These are phyloP conservation scores for Boletus rex-veris DNA, from an alignment of 768 basidiomycete species.

Conservation along the genomic window DNA sequence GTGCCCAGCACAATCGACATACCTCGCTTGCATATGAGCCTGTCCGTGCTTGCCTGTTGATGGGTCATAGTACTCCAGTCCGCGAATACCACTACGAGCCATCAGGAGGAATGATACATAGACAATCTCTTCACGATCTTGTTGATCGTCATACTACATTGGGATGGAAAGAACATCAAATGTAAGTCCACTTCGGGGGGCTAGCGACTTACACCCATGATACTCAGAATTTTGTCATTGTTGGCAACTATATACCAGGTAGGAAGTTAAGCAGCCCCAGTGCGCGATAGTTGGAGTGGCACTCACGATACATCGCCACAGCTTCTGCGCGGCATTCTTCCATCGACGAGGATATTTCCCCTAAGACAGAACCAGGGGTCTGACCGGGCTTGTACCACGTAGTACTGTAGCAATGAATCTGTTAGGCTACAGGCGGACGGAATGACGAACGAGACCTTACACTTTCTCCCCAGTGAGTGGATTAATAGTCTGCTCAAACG, in stretches of 20 bases:
- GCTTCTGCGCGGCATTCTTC: slow-evolving; percentile 93
- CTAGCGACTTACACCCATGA: slow-evolving; percentile 62
- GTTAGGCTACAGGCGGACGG: background rate
- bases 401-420: slow-evolving; percentile 38
- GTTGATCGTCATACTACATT: slow-evolving; percentile 57
- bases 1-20: slow-evolving; percentile 15
- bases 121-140: slow-evolving; percentile 75
- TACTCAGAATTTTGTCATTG: slow-evolving; percentile 71
- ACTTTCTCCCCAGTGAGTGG: slow-evolving; percentile 76
- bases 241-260: slow-evolving; percentile 51
- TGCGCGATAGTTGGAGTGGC: background rate
- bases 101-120: slow-evolving; percentile 80
- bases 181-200: background rate
- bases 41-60: slow-evolving; percentile 79
- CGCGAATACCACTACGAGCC: slow-evolving; percentile 80
- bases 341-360: slow-evolving; percentile 86
- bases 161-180: background rate
- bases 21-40: slow-evolving; percentile 90
- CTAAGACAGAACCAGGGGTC: slow-evolving; percentile 76
- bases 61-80: slow-evolving; percentile 82
- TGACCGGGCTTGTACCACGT: slow-evolving; percentile 91
- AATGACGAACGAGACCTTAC: slow-evolving; percentile 35
- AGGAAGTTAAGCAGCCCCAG: background rate
- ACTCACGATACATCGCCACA: slow-evolving; percentile 75
- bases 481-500: slow-evolving; percentile 62